Evolutionary conservation across 768 basidiomycete genomes (phyloP).

Genomic region (Rickenella mellea): DNA sequence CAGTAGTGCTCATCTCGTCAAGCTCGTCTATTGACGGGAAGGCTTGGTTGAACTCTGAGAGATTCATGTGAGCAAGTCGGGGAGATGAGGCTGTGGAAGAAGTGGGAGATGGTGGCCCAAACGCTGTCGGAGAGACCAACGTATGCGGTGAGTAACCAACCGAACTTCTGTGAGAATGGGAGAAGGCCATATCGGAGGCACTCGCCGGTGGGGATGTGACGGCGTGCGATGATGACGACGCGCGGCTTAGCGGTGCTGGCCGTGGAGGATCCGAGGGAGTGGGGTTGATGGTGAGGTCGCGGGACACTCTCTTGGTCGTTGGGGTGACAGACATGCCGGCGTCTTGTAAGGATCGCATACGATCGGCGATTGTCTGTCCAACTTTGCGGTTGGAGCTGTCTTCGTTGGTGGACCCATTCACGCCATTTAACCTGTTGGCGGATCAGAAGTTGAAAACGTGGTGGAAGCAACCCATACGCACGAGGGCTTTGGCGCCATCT

Average conservation of each 20-base stretch:
- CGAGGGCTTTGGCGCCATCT: constrained; percentile 21
- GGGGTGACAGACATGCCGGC: constrained; percentile 56
- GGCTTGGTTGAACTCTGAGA: constrained; percentile 52
- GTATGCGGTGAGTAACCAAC: constrained; percentile 41
- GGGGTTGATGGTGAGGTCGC: constrained; percentile 27
- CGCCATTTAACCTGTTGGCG: constrained; percentile 7
- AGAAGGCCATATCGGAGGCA: background rate
- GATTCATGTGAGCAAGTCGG: constrained; percentile 25
- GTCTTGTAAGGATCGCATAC: constrained; percentile 64
- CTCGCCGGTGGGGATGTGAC: constrained; percentile 18
- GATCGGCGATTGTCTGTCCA: constrained; percentile 72
- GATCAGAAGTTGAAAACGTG: background rate
- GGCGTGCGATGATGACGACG: constrained; percentile 16
- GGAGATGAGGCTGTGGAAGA: constrained; percentile 64
- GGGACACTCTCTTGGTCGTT: constrained; percentile 45
- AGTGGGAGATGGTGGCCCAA: constrained; percentile 70
- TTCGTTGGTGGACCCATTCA: constrained; percentile 7
- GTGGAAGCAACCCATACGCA: background rate
- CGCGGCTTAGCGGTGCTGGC: constrained; percentile 12
- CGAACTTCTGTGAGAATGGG: too few relatives aligned
- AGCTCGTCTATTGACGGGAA: constrained; percentile 76
- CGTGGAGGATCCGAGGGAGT: constrained; percentile 19
- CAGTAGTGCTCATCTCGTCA: constrained; percentile 29
- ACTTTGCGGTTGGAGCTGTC: constrained; percentile 33
- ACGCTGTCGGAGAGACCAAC: constrained; percentile 57